Evolutionary conservation across 2,329 filamentous ascomycete species (phyloP).

Genomic region (Rhynchosporium agropyri): DNA sequence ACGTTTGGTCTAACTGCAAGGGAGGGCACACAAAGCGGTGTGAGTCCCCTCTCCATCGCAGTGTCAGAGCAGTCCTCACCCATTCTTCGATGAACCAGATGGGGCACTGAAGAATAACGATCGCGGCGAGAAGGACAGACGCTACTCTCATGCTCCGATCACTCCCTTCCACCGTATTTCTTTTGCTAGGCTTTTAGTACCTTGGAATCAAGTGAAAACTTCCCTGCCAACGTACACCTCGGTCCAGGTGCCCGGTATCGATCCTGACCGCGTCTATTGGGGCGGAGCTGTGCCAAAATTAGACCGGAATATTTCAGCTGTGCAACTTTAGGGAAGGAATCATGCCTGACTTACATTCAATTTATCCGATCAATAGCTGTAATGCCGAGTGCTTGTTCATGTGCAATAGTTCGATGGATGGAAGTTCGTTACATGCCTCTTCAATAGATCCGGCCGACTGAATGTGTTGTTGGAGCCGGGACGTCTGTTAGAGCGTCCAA

Average conservation of each 20-base stretch:
- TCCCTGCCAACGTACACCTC: not conserved
- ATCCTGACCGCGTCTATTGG: not conserved
- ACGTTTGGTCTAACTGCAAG: too few species aligned
- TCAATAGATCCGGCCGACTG: conserved; percentile 20
- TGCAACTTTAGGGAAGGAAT: not conserved
- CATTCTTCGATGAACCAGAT: too few species aligned
- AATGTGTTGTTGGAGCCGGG: conserved; percentile 9
- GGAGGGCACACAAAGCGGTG: too few species aligned
- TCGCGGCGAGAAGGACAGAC: too few species aligned
- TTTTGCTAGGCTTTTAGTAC: too few species aligned
- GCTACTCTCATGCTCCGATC: too few species aligned
- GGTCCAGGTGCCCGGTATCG: not conserved
- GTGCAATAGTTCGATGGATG: not conserved
- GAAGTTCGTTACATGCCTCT: conserved; percentile 17
- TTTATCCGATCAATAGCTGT: too few species aligned
- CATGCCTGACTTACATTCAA: not conserved
- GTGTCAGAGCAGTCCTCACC: too few species aligned
- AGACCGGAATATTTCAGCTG: not conserved
- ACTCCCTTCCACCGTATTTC: too few species aligned
- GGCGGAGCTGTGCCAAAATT: not conserved
- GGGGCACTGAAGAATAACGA: too few species aligned
- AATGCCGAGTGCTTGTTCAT: not conserved
- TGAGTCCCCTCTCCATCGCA: too few species aligned
- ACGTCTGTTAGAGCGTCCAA: not conserved
- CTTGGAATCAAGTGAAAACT: too few species aligned